phyloP scores from a whole-genome alignment of 208 protist species.

The Acanthamoeba divionensis region DNA sequence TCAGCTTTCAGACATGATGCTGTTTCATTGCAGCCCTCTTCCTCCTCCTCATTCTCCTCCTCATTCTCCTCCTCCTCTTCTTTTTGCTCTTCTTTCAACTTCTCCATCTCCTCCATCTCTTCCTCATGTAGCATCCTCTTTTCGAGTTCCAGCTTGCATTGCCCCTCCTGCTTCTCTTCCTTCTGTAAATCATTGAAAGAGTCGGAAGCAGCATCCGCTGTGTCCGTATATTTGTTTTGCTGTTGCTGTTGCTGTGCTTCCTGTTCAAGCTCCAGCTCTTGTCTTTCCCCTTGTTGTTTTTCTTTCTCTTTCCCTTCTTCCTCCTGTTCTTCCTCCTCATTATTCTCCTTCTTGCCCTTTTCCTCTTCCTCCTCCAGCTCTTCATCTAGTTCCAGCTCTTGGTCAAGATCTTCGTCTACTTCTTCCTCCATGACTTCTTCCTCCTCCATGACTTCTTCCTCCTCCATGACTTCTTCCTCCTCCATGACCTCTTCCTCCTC shows the following conservation, averaged over 20 bases:
- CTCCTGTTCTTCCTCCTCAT: neutral
- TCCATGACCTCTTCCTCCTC: neutral
- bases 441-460: neutral
- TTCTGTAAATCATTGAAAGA: neutral
- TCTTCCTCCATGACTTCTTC: neutral
- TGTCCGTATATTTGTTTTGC: neutral
- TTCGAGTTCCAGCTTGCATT: neutral
- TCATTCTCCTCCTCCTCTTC: neutral
- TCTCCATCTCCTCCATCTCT: neutral
- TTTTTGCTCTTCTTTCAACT: neutral
- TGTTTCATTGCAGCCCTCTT: neutral
- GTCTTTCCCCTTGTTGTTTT: no score
- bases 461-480: neutral
- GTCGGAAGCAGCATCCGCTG: neutral
- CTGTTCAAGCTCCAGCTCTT: no score
- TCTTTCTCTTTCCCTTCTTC: neutral
- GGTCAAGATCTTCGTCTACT: neutral
- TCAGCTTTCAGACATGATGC: neutral
- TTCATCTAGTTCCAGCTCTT: neutral
- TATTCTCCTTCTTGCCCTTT: neutral
- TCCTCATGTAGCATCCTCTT: neutral
- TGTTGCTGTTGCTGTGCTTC: no score
- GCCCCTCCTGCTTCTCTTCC: no score
- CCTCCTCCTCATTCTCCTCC: neutral
- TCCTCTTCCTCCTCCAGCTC: neutral